Conservation (phyloP, 148 eudicot genomes). For the Spergularia bocconei region DNA sequence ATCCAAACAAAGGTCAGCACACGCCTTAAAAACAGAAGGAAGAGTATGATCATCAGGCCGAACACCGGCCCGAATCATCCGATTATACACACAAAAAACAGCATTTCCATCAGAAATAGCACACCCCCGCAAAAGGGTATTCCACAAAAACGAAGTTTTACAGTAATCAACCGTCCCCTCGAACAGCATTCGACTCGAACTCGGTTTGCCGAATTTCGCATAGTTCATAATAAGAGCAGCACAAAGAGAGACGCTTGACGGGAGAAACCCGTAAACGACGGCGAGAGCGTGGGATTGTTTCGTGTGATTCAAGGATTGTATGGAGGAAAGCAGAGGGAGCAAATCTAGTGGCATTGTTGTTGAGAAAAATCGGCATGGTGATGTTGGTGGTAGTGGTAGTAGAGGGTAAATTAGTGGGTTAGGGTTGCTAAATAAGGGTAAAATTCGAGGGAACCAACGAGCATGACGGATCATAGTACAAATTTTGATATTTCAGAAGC, state of each 20-base stretch:
- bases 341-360: conserved; percentile 24
- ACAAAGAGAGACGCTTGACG: conserved; percentile 48
- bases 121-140: conserved; percentile 54
- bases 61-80: conserved; percentile 38
- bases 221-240: conserved; percentile 58
- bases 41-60: conserved; percentile 66
- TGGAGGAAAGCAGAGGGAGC: conserved; percentile 41
- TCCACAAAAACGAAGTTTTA: conserved; percentile 57
- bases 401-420: conserved; percentile 15
- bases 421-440: conserved; percentile 11
- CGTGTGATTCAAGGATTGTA: conserved; percentile 45
- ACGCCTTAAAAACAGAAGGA: conserved; percentile 63
- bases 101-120: conserved; percentile 30
- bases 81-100: conserved; percentile 39
- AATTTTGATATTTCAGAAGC: too few species aligned
- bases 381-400: conserved; percentile 9
- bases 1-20: conserved; percentile 36
- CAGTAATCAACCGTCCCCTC: conserved; percentile 31
- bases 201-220: conserved; percentile 33
- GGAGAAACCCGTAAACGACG: conserved; percentile 43
- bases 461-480: conserved; percentile 33
- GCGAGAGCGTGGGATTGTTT: conserved; percentile 56
- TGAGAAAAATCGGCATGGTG: conserved; percentile 3
- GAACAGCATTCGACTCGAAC: conserved; percentile 33
- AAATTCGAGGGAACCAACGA: conserved; percentile 24